These are phyloP conservation scores for Cyberlindnera mrakii DNA, from an alignment of 805 yeast species.

Conservation along the genomic window DNA sequence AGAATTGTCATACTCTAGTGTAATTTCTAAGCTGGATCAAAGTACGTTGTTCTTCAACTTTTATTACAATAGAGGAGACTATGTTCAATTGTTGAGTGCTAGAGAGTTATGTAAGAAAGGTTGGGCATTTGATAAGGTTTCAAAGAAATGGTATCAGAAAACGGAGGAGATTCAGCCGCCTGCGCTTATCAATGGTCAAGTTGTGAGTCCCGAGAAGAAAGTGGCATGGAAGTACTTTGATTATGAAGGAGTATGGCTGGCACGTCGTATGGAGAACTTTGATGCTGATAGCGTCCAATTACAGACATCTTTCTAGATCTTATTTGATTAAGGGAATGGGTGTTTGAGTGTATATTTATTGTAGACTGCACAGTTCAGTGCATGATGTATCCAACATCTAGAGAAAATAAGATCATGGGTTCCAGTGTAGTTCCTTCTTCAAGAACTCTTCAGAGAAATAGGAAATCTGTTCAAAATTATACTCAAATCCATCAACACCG, in stretches of 20 bases:
- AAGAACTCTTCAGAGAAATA: slow-evolving; percentile 74
- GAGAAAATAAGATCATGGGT: not conserved
- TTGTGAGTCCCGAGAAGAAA: slow-evolving; percentile 36
- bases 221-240: slow-evolving; percentile 77
- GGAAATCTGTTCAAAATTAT: slow-evolving; percentile 63
- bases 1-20: slow-evolving; percentile 46
- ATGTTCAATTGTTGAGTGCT: slow-evolving; percentile 72
- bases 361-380: no score
- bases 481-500: slow-evolving; percentile 75
- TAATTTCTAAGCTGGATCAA: slow-evolving; percentile 67
- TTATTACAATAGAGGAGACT: slow-evolving; percentile 71
- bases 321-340: no score
- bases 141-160: slow-evolving; percentile 76
- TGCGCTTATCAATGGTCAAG: slow-evolving; percentile 19
- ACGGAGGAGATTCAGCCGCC: slow-evolving; percentile 38
- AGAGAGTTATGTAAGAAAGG: slow-evolving; percentile 72
- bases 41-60: slow-evolving; percentile 91
- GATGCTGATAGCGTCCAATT: slow-evolving; percentile 27
- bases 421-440: slow-evolving; percentile 34
- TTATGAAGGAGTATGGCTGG: slow-evolving; percentile 64
- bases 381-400: no score
- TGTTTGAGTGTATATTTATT: no score
- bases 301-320: slow-evolving; percentile 7
- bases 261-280: slow-evolving; percentile 52
- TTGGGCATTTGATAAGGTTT: slow-evolving; percentile 73